Base-by-base conservation (phyloP, 306 rosid genomes). In the Rosa chinensis region DNA sequence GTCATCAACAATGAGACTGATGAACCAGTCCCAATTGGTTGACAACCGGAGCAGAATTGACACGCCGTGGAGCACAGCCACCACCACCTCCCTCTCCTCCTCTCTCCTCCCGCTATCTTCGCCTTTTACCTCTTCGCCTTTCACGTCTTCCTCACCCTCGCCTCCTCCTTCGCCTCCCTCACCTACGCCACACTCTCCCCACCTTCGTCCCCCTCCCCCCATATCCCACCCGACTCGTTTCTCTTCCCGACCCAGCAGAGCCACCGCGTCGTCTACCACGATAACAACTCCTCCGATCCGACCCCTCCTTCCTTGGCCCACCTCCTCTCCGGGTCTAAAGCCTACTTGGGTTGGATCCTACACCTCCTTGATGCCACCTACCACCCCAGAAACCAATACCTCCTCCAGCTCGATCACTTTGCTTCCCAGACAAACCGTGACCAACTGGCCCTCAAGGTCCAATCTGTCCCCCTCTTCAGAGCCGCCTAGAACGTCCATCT, bases 401-500 rank as follows among this genome's bases (percentile, higher is more conserved):
- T 95, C 14, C 92, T 91, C 44, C 99, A 95, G 70, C 92, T 95
- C 4, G 97, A 94, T 81, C 93, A 86, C 56, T 70, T 85, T 61
- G 96, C 95, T 17, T 66, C 97, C 6, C 84, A 79, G 3, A 40
- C 91, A 0, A 94, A 95, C 48, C 96, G 94, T 32, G 93, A 87
- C 6, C 42, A 76, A 8, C 77, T 93, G n/a, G 96, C 99, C 9
- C 84, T 89, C 75, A n/a, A 67, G 0, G 89, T 95, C 16, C 92
- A 93, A 66, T 64, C 90, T 0, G 50, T 81, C 40, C 90, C 94
- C 21, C 20, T 95, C 70, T 95, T 95, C 56, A 84, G 44, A 71
- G 99, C 96, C 80, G 97, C 99, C 5, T 86, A 82, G 88, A 95
- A 95, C 8, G 97, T 95, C 0, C 84, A 91, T 71, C 94, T 95